A percentile compares a stretch with the other conserved stretches of the same genome.
phyloP scores from a whole-genome alignment of 1,284 basidiomycete species.

The Tilletia indica region DNA sequence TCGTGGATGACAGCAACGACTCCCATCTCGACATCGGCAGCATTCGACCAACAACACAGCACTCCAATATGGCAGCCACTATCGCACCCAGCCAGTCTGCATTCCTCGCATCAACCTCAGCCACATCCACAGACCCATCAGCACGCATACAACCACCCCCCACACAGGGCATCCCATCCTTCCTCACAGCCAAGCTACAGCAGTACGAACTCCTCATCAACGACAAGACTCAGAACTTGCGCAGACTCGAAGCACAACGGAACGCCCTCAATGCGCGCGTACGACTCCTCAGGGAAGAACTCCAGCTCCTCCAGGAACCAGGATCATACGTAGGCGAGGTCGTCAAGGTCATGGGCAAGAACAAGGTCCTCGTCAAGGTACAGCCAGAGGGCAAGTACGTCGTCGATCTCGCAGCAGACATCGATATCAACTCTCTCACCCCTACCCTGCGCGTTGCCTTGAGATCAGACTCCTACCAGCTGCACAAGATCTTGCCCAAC shows the following conservation, averaged over 20 bases:
- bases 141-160: slow-evolving; percentile 17
- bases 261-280: slow-evolving; percentile 95
- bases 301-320: slow-evolving; percentile 91
- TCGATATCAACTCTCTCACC: slow-evolving; percentile 77
- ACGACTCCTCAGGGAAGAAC: slow-evolving; percentile 78
- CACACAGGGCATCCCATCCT: slow-evolving; percentile 64
- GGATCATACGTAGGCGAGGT: slow-evolving; percentile 97
- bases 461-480: slow-evolving; percentile 87
- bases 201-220: slow-evolving; percentile 87
- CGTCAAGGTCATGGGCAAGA: slow-evolving; percentile 99
- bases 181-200: slow-evolving; percentile 95
- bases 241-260: slow-evolving; percentile 90
- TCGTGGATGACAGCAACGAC: neutral
- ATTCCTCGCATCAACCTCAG: slow-evolving; percentile 15
- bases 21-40: too few species aligned
- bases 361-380: slow-evolving; percentile 95
- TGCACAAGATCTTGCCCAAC: slow-evolving; percentile 55
- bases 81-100: slow-evolving; percentile 7
- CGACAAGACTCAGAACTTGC: slow-evolving; percentile 91
- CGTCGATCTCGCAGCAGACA: slow-evolving; percentile 86
- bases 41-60: too few species aligned
- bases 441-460: slow-evolving; percentile 89
- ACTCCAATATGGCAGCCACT: neutral
- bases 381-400: slow-evolving; percentile 99
- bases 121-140: neutral